Evolutionary conservation across 2,329 filamentous ascomycete genomes (phyloP), one percentile per base, ranked within the genome.

Genomic region (Arthrobotrys conoides): DNA sequence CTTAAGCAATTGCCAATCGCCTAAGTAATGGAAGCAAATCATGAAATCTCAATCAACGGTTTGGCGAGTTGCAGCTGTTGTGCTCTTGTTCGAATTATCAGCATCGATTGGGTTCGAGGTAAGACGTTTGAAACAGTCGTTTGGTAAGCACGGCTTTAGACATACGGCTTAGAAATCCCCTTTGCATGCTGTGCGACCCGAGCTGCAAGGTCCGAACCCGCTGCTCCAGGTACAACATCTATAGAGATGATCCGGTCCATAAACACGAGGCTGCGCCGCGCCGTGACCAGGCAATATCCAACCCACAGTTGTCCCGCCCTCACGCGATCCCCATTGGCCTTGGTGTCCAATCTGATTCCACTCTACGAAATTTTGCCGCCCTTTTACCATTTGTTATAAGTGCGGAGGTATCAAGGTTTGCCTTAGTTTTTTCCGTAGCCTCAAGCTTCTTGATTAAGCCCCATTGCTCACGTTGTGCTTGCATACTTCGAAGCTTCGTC

Each of bases 251-350:
- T 61, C 66, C 36, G 22, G 55, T 38, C 41, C 36, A 22, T 24
- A 24, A 22, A 41, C 14, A 71, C 46, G 27, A 53, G 20, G 48
- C 67, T 77, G 51, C 49, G 67, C 66, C 65, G 51, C 49, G 67
- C 66, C 65, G n/a, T 57, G 63, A 59, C 41, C 61, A 48, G 36
- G 44, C 10, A 44, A 49, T 22, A 3, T 27, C 12, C 2, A 33
- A 44, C 57, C 63, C 53, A 76, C 53, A 22, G 22, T 41, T 30
- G 24, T 8, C 22, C 67, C 67, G 66, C 55, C 38, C 55, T 77
- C 79, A 82, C 64, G 80, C 65, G 38, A 82, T 68, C 27, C 81
- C 82, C 59, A 82, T 81, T 48, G 82, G 81, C 70, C 75, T 82
- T 20, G 80, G 80, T 18, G 48, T 64, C 82, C 82, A 82, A 18